phyloP scores from a whole-genome alignment of 1,284 basidiomycete genomes.

The Singerocomus rubriflavus region DNA sequence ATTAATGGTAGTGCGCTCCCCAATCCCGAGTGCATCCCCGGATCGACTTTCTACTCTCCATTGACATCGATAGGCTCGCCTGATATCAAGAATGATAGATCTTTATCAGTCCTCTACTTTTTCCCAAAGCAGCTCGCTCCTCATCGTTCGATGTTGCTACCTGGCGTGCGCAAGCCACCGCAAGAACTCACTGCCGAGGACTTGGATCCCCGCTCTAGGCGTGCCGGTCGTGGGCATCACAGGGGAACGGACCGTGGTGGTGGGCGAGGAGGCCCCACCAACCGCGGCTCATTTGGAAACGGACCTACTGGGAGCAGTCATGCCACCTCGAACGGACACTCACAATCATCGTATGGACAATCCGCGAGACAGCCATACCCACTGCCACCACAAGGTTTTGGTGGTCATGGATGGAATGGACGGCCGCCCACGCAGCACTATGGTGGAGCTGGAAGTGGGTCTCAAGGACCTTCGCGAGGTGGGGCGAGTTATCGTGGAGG shows the following conservation, averaged over 20 bases:
- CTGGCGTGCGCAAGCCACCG: slow-evolving; percentile 63
- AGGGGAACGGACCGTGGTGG: slow-evolving; percentile 41
- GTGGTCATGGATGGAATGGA: slow-evolving; percentile 33
- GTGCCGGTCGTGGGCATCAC: slow-evolving; percentile 42
- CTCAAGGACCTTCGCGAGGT: slow-evolving; percentile 26
- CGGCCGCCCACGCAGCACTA: slow-evolving; percentile 27
- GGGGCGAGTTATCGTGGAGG: slow-evolving; percentile 26
- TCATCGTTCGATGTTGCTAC: slow-evolving; percentile 83
- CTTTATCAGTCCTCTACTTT: slow-evolving; percentile 84
- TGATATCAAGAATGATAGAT: slow-evolving; percentile 85
- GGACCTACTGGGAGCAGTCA: slow-evolving; percentile 27
- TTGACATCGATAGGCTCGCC: slow-evolving; percentile 53
- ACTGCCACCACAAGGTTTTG: slow-evolving; percentile 27
- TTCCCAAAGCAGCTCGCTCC: slow-evolving; percentile 87
- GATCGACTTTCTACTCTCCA: slow-evolving; percentile 86
- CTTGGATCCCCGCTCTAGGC: slow-evolving; percentile 52
- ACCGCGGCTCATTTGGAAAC: slow-evolving; percentile 34
- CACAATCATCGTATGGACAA: slow-evolving; percentile 21
- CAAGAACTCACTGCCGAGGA: slow-evolving; percentile 72
- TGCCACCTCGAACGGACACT: slow-evolving; percentile 19
- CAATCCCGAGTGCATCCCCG: slow-evolving; percentile 89
- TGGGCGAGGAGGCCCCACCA: slow-evolving; percentile 35
- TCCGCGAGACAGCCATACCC: slow-evolving; percentile 23
- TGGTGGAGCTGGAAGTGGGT: slow-evolving; percentile 24
- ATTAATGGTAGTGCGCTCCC: slow-evolving; percentile 79